These are phyloP conservation scores for Ceratocystis variospora DNA, from an alignment of 2,329 filamentous ascomycete genomes.

Conservation along the genomic window DNA sequence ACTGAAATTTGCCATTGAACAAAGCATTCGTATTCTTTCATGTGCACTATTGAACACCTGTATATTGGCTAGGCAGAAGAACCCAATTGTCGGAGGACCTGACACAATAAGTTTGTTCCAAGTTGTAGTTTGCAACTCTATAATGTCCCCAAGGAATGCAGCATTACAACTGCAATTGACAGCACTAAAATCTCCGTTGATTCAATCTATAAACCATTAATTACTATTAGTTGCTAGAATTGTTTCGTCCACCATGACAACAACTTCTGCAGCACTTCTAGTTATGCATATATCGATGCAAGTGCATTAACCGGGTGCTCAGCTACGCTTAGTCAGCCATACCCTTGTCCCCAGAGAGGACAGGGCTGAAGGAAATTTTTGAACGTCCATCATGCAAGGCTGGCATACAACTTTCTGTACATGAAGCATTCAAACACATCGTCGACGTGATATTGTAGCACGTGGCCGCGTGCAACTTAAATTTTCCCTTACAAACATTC, in stretches of 20 bases:
- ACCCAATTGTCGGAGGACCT: no score
- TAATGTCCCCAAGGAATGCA: no score
- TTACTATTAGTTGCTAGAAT: no score
- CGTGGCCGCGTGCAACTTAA: slow-evolving; percentile 15
- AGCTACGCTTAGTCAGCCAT: not conserved
- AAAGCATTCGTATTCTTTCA: no score
- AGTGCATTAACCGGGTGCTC: not conserved
- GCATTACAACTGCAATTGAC: no score
- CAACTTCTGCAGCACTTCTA: not conserved
- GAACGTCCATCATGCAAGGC: slow-evolving; percentile 18
- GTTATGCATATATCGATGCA: slow-evolving; percentile 3
- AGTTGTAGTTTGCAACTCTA: not conserved
- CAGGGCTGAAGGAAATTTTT: slow-evolving; percentile 20
- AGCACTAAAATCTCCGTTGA: no score
- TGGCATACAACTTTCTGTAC: slow-evolving; percentile 8
- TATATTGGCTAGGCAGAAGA: no score
- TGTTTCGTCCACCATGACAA: no score
- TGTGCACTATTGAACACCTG: no score
- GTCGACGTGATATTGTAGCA: slow-evolving; percentile 18
- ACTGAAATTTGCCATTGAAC: slow-evolving; percentile 3
- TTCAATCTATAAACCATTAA: no score
- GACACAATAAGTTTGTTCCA: no score
- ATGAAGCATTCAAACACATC: slow-evolving; percentile 14
- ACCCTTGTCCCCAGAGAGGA: slow-evolving; percentile 4
- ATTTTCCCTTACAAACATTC: not conserved